Conservation (phyloP, 208 protist species). For the Novymonas esmeraldas region DNA sequence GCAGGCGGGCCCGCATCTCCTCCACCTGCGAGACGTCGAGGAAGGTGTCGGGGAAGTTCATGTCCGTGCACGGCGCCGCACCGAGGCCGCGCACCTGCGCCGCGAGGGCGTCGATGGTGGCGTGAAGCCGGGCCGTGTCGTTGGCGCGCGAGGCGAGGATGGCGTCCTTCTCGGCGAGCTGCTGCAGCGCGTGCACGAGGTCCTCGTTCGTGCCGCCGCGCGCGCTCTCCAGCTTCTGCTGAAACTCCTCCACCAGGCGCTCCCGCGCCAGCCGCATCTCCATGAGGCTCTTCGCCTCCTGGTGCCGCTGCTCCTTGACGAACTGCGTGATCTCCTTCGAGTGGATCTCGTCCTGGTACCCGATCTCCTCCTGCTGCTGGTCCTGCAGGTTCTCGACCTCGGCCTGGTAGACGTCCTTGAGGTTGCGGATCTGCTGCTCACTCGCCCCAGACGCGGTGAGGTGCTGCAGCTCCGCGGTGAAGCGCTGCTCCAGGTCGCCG, state of each 20-base stretch:
- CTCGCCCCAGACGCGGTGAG: constrained; percentile 63
- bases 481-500: constrained; percentile 52
- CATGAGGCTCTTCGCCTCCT: constrained; percentile 72
- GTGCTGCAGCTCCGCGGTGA: constrained; percentile 61
- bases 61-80: constrained; percentile 33
- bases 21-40: constrained; percentile 86
- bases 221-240: constrained; percentile 76
- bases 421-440: constrained; percentile 73
- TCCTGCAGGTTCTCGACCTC: constrained; percentile 87
- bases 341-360: constrained; percentile 80
- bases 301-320: constrained; percentile 81
- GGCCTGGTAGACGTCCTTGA: constrained; percentile 78
- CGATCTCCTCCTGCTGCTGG: constrained; percentile 84
- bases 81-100: constrained; percentile 64
- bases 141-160: constrained; percentile 81
- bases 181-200: constrained; percentile 61
- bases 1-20: constrained; percentile 67
- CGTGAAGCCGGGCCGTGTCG: constrained; percentile 79
- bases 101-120: constrained; percentile 64
- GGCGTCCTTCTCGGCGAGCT: constrained; percentile 81
- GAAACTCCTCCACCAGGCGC: constrained; percentile 84
- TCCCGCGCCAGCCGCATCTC: constrained; percentile 83
- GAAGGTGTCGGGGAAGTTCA: constrained; percentile 66
- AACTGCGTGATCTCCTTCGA: constrained; percentile 79
- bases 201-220: constrained; percentile 84